phyloP scores from a whole-genome alignment of 2,329 filamentous ascomycete species.

The Colletotrichum lini region DNA sequence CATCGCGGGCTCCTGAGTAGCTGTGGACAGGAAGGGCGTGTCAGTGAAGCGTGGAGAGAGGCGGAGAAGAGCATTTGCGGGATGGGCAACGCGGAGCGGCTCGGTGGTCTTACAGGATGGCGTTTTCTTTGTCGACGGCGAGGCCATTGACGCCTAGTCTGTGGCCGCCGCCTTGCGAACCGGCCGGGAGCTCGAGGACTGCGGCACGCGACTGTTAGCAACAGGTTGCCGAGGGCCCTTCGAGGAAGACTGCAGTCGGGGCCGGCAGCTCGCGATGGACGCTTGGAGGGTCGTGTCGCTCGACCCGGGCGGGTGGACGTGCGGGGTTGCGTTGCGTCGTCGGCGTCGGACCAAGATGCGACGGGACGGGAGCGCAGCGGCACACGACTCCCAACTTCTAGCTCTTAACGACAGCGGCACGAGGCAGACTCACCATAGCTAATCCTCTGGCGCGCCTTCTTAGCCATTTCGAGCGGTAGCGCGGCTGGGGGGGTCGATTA shows the following conservation, averaged over 20 bases:
- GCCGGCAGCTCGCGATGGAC: conserved; percentile 6
- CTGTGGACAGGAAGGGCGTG: conserved; percentile 59
- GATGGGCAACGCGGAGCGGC: not conserved
- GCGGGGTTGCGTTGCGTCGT: conserved; percentile 27
- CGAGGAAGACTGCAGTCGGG: conserved; percentile 10
- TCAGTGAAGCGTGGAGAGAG: conserved; percentile 8
- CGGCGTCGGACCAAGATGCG: conserved; percentile 15
- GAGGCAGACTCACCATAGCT: conserved; percentile 71
- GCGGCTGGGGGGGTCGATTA: conserved; percentile 32
- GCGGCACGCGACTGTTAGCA: conserved; percentile 34
- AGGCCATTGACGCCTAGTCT: conserved; percentile 95
- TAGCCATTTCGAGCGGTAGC: conserved; percentile 65
- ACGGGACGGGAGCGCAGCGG: conserved; percentile 18
- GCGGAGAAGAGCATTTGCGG: conserved; percentile 34
- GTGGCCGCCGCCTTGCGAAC: conserved; percentile 80
- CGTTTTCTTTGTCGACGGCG: conserved; percentile 85
- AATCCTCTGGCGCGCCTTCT: conserved; percentile 78
- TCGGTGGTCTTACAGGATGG: conserved; percentile 80
- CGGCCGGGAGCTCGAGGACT: conserved; percentile 73
- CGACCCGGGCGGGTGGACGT: conserved; percentile 18
- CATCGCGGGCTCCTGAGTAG: conserved; percentile 96
- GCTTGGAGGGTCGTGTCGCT: conserved; percentile 12
- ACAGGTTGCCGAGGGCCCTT: not conserved
- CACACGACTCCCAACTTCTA: conserved; percentile 16
- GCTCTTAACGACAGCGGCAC: not conserved